Base-by-base conservation (phyloP, 306 rosid species). In the Prunus mume region DNA sequence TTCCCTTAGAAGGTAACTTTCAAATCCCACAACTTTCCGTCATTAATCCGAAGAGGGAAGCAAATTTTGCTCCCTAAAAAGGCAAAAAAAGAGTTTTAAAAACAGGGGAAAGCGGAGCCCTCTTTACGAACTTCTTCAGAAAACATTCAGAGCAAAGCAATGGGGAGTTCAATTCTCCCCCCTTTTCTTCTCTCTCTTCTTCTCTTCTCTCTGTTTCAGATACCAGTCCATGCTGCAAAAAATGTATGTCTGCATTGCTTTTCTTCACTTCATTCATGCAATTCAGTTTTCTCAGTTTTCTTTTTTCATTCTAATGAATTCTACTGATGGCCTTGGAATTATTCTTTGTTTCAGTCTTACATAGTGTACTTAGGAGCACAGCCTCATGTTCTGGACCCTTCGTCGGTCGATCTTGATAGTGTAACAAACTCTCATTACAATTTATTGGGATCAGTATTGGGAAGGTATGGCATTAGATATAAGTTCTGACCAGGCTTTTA, bases 281-380 rank as follows among this genome's bases (percentile, higher is more conserved):
- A 27, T 25, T 28, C 17, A 19, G 0, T 28, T 24, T 43, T 11
- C 13, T 20, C n/a, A 71, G 25, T 56, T 71, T 55, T 7, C 3
- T 0, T 17, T 13, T 11, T 5, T 34, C 41, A 18, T 41, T 41
- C 15, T 56, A n/a, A 14, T 56, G 38, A 72, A 47, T 38, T 22
- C 0, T 41, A 73, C 30, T 50, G 46, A 55, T 47, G 15, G 3
- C 32, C 49, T 20, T 30, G n/a, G 2, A 49, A 52, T 17, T 54
- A 14, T 58, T 13, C 54, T 73, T 58, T 52, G 17, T 27, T 54
- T 72, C 81, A 91, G 96, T 85, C 98, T 6, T 93, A 93, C 51
- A 72, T 93, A 61, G 95, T 91, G n/a, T 90, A 89, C 76, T 71
- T 93, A 55, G 96, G 98, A 85, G 57, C 85, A 14, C 88, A 79